A percentile compares a stretch with the other conserved stretches of the same genome.
Conservation (phyloP, 306 rosid genomes). For the Trichosanthes cucumerina region DNA sequence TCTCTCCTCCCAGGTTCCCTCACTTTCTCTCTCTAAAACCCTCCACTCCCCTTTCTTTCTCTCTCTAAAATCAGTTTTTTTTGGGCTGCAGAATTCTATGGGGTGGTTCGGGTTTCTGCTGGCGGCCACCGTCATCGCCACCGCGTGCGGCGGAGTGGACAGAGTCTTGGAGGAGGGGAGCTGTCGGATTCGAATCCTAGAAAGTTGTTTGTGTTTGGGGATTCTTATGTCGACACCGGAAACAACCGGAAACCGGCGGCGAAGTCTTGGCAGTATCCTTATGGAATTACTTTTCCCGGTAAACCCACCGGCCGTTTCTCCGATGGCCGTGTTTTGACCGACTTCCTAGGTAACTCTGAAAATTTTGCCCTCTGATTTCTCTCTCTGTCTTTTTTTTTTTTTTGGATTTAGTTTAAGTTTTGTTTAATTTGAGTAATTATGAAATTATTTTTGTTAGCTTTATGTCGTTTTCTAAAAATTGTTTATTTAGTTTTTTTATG, state of each 20-base stretch:
- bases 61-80: background rate
- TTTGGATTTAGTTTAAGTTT: background rate
- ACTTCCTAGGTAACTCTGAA: slow-evolving; percentile 25
- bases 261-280: slow-evolving; percentile 36
- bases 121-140: slow-evolving; percentile 6
- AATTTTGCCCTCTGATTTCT: background rate
- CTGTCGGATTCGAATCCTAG: slow-evolving; percentile 18
- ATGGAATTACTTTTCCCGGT: slow-evolving; percentile 47
- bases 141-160: background rate
- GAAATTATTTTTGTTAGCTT: background rate
- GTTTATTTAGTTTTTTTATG: background rate
- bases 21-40: background rate
- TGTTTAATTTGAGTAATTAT: background rate
- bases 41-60: background rate
- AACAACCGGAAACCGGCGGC: slow-evolving; percentile 28
- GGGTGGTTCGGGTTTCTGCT: slow-evolving; percentile 2
- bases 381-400: background rate
- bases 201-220: slow-evolving; percentile 42
- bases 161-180: background rate
- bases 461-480: background rate
- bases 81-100: background rate
- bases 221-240: slow-evolving; percentile 43
- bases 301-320: slow-evolving; percentile 49
- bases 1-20: background rate
- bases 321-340: slow-evolving; percentile 47